Evolutionary conservation across 2,329 filamentous ascomycete species (phyloP).

Genomic region (Tolypocladium endophyticum): DNA sequence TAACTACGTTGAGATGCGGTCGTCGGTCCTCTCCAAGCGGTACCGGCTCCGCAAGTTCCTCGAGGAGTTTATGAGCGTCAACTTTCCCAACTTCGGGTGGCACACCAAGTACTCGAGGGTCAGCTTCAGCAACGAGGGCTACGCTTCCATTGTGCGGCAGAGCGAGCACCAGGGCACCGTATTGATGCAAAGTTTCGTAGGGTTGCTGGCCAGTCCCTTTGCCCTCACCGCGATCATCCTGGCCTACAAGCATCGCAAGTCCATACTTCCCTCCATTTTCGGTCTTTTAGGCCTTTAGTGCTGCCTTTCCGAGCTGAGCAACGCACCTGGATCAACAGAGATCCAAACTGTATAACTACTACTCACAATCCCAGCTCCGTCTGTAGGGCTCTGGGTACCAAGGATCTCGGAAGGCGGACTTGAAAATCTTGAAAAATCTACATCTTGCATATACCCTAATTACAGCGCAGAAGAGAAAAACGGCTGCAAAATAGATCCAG

Average conservation of each 20-base stretch:
- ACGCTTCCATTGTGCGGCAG: constrained; percentile 66
- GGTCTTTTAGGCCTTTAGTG: neutral
- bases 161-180: constrained; percentile 60
- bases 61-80: constrained; percentile 72
- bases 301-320: neutral
- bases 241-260: constrained; percentile 15
- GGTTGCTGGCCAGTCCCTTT: constrained; percentile 21
- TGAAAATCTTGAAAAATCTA: too few species aligned
- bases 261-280: constrained; percentile 5
- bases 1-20: constrained; percentile 92
- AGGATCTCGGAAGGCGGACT: neutral
- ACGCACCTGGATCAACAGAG: neutral
- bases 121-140: constrained; percentile 87
- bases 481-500: neutral
- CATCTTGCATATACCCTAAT: neutral
- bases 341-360: neutral
- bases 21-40: constrained; percentile 64
- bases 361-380: neutral
- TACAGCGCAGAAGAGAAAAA: neutral
- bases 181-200: constrained; percentile 36
- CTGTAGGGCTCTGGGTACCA: neutral
- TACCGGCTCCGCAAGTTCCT: constrained; percentile 77
- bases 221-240: constrained; percentile 13
- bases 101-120: constrained; percentile 86
- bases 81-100: constrained; percentile 72